phyloP scores from a whole-genome alignment of 2,329 filamentous ascomycete genomes.

The Microascus cirrosus region DNA sequence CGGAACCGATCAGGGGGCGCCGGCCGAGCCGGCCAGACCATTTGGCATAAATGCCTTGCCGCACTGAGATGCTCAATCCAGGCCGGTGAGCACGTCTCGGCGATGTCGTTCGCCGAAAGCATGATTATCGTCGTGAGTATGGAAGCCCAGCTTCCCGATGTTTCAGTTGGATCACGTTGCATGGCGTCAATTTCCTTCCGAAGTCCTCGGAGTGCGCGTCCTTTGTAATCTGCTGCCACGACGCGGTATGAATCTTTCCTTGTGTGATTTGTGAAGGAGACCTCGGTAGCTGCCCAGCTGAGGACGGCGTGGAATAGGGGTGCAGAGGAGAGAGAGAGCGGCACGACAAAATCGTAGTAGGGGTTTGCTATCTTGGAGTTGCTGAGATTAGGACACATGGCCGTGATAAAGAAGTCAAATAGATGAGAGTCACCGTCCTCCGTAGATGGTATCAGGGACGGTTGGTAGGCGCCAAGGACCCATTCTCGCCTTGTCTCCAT shows the following conservation, averaged over 20 bases:
- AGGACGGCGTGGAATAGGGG: neutral
- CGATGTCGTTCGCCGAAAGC: neutral
- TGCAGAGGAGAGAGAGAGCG: neutral
- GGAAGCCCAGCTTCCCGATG: neutral
- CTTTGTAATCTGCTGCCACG: neutral
- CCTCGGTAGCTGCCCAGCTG: neutral
- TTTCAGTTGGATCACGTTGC: neutral
- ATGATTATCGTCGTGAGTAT: neutral
- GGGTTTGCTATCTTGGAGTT: neutral
- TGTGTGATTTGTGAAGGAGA: neutral
- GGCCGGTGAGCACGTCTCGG: neutral
- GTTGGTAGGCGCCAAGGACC: too few relatives aligned
- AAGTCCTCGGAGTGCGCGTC: neutral
- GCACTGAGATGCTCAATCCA: neutral
- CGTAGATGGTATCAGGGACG: too few relatives aligned
- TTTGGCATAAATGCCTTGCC: neutral
- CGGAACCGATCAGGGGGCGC: neutral
- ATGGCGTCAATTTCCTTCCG: neutral
- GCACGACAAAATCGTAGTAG: neutral
- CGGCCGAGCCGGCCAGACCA: neutral
- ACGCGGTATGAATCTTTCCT: neutral
- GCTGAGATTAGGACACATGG: neutral
- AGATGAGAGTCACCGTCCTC: neutral
- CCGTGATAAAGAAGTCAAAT: neutral
- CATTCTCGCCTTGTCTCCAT: too few relatives aligned